Evolutionary conservation across 164 flowering plant species (phyloP).

Genomic region (Tetrastigma voinierianum): DNA sequence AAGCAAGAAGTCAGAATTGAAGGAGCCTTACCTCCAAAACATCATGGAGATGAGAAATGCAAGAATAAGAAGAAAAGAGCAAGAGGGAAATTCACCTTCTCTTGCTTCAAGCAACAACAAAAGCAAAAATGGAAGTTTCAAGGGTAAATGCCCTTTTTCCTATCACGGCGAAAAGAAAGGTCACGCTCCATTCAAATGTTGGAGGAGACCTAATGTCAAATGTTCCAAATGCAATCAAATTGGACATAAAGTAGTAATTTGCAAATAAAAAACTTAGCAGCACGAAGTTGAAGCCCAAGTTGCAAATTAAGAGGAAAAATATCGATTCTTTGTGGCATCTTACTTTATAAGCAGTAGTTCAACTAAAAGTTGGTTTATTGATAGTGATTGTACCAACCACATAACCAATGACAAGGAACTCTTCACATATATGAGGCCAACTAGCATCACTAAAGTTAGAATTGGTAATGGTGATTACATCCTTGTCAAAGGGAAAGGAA

Average conservation of each 20-base stretch:
- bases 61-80: no score
- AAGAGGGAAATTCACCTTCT: no score
- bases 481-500: constrained; percentile 1
- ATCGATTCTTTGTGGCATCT: constrained; percentile 4
- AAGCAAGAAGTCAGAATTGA: not conserved
- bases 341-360: not conserved
- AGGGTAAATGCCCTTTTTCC: not conserved
- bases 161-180: not conserved
- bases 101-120: no score
- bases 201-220: constrained; percentile 6
- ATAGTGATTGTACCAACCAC: constrained; percentile 10
- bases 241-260: constrained; percentile 5
- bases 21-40: constrained; percentile 7
- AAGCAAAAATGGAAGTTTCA: no score
- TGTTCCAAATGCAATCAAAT: constrained; percentile 2
- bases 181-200: no score
- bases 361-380: constrained; percentile 3
- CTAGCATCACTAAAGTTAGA: not conserved
- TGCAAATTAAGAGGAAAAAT: constrained; percentile 3
- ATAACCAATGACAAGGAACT: constrained; percentile 11
- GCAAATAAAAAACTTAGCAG: constrained; percentile 1
- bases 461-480: constrained; percentile 8
- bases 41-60: no score
- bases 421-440: not conserved
- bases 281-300: constrained; percentile 3